Evolutionary conservation across 352 stramenopile genomes (phyloP), one percentile per base, ranked within the genome.

Genomic region (Phytophthora boehmeriae): DNA sequence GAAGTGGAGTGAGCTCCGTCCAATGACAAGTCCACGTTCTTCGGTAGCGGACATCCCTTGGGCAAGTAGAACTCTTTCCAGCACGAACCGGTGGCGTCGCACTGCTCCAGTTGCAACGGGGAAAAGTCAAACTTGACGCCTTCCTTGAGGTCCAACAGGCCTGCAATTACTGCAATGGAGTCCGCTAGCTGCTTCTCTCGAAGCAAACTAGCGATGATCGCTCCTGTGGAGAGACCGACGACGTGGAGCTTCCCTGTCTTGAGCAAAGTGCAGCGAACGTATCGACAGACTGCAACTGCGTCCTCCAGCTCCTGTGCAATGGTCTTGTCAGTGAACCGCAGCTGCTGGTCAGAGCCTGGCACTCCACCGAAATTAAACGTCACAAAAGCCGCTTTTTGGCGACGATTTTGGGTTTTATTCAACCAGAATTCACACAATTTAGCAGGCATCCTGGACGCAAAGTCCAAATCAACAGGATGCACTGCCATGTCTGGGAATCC

Each of bases 21-120:
- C 1, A 86, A 44, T 27, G 79, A 88, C 0, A 88, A 35, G 0
- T 74, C 57, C 1, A 73, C 72, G 52, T 74, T 59, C 13, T 62
- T 55, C 0, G 74, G 76, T 17, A 84, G 38, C n/a, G 66, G 44
- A 58, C 68, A 83, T 4, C 53, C 64, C 8, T 80, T 60, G 11
- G 79, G 71, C 1, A 89, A 68, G 38, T 89, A 91, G 49, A 90
- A 93, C 53, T 88, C 81, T 43, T 88, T 90, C 74, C 77, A 86
- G 64, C 84, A 93, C 48, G 63, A 73, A 19, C 75, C 76, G 28
- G 70, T 48, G 2, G 14, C 14, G 3, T 71, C 55, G 14, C 73
- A 72, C 30, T 90, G 73, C 30, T 75, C 54, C 41, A 82, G 48
- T 63, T 92, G 84, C 48, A 61, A 16, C 8, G 61, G 45, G 8